A percentile compares a stretch with the other conserved stretches of the same genome.
Evolutionary conservation across 2,329 filamentous ascomycete genomes (phyloP).

Genomic region (Madurella fahalii): DNA sequence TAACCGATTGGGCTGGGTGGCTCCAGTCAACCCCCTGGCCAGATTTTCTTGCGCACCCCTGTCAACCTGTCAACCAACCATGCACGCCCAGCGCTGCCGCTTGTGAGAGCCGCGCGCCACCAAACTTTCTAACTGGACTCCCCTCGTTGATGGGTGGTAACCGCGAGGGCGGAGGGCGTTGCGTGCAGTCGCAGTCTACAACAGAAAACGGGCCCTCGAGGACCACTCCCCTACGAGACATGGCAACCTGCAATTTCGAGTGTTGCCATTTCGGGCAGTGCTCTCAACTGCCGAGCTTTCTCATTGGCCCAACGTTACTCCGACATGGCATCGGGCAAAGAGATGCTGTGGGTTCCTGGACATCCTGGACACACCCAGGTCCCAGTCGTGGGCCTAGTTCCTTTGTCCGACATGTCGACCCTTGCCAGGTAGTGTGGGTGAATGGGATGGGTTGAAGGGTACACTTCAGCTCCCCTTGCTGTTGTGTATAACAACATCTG

Average conservation of each 20-base stretch:
- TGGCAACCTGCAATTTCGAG: slow-evolving; percentile 7
- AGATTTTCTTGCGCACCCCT: slow-evolving; percentile 13
- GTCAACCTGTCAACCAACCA: slow-evolving; percentile 18
- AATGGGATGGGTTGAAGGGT: background rate
- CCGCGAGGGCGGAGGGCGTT: background rate
- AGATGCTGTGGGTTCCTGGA: background rate
- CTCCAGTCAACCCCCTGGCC: slow-evolving; percentile 14
- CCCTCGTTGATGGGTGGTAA: slow-evolving; percentile 4
- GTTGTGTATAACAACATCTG: slow-evolving; percentile 21
- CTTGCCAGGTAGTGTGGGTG: slow-evolving; percentile 1
- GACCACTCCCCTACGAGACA: slow-evolving; percentile 9
- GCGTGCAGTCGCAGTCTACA: too few relatives aligned
- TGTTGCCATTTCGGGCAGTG: slow-evolving; percentile 7
- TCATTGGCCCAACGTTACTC: slow-evolving; percentile 8
- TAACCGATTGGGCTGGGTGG: slow-evolving; percentile 24
- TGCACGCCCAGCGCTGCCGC: slow-evolving; percentile 11
- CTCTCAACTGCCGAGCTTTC: background rate
- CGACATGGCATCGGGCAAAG: background rate
- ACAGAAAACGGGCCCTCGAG: background rate
- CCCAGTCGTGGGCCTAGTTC: slow-evolving; percentile 4
- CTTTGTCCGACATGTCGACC: background rate
- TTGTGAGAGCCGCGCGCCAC: slow-evolving; percentile 24
- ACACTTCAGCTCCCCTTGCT: background rate
- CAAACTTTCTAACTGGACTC: slow-evolving; percentile 1
- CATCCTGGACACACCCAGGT: background rate